Base-by-base conservation (phyloP, 2,329 filamentous ascomycete genomes). In the Phyllachora maydis region DNA sequence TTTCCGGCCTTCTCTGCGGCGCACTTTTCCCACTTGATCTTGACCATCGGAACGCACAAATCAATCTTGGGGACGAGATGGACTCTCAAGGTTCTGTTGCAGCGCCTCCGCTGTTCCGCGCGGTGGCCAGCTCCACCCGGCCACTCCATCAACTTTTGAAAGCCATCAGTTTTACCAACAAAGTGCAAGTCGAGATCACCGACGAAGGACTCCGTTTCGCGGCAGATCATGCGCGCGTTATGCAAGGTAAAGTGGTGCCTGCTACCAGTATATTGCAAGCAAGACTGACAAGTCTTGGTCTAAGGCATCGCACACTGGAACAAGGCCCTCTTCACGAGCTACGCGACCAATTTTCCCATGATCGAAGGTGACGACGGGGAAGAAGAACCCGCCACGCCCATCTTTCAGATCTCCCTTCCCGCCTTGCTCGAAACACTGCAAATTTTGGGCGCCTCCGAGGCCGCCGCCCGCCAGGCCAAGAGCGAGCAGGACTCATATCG, bases 211-310 rank as follows among this genome's bases (percentile, higher is more conserved):
- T 98, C 31, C 71, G 79, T 28, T 88, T 98, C 42, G 74, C 76
- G 11, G 81, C 77, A 14, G 82, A 93, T 39, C 78, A 93, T 40
- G 71, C 76, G 8, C 72, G 79, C 32, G 78, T 85, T 13, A 83
- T 95, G 66, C 83, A 95, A 66, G 82, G 76, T 77, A 53, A 34
- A n/a, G n/a, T n/a, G n/a, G n/a, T n/a, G n/a, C n/a, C n/a, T n/a
- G n/a, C n/a, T n/a, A n/a, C n/a, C n/a, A n/a, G n/a, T n/a, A n/a
- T n/a, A n/a, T n/a, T n/a, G n/a, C n/a, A n/a, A n/a, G n/a, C n/a
- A n/a, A n/a, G n/a, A n/a, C n/a, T n/a, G n/a, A n/a, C n/a, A n/a
- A n/a, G n/a, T n/a, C n/a, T n/a, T n/a, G n/a, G n/a, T 8, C 8
- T 10, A 27, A 72, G 68, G 72, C 23, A 65, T 76, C 33, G 78